phyloP scores from a whole-genome alignment of 768 basidiomycete genomes.

The Boletus sp. region DNA sequence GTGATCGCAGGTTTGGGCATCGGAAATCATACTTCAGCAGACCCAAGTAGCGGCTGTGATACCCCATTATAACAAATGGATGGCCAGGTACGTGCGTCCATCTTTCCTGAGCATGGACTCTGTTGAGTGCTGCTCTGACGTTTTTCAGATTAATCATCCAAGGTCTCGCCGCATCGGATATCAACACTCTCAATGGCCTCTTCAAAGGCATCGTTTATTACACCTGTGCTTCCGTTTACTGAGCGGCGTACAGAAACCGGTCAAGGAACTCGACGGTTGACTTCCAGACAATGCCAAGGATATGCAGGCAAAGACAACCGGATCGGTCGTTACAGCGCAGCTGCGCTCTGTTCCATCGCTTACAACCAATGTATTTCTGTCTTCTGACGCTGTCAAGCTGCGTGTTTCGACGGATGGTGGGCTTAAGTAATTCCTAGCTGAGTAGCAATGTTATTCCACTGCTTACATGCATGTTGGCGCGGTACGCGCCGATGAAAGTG shows the following conservation, averaged over 20 bases:
- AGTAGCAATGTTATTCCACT: no score
- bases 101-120: neutral
- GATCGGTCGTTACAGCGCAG: conserved; percentile 82
- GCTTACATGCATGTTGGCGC: no score
- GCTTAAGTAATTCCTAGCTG: no score
- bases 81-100: conserved; percentile 57
- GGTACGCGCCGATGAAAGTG: no score
- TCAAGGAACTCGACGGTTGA: conserved; percentile 59
- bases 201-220: conserved; percentile 96
- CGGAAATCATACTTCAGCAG: no score
- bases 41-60: conserved; percentile 49
- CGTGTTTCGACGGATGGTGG: no score
- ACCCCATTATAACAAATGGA: conserved; percentile 89
- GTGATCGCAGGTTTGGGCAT: no score
- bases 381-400: no score
- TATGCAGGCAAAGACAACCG: conserved; percentile 81
- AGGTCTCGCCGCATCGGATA: conserved; percentile 51
- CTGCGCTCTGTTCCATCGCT: no score
- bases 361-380: no score
- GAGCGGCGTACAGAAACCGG: conserved; percentile 74
- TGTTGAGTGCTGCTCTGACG: neutral
- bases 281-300: conserved; percentile 37
- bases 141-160: conserved; percentile 46
- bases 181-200: conserved; percentile 82
- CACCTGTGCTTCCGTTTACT: conserved; percentile 80